Evolutionary conservation across 371 early-diverging fungal species (phyloP).

Genomic region (Nematocida ironsii): DNA sequence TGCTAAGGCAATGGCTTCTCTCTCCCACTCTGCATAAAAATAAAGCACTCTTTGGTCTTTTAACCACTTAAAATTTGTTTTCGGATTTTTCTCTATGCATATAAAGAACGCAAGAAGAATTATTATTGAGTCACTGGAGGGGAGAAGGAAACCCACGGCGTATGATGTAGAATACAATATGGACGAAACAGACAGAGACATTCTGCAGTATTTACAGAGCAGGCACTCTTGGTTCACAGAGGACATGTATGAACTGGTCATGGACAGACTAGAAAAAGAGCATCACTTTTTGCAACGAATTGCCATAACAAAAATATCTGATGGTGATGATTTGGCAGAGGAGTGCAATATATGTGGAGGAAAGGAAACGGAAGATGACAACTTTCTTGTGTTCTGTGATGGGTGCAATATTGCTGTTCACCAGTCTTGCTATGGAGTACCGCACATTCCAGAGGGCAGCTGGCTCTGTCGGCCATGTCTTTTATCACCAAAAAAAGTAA

Average conservation of each 20-base stretch:
- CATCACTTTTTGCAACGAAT: constrained; percentile 78
- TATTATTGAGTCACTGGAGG: constrained; percentile 11
- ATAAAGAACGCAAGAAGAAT: background rate
- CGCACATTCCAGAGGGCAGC: constrained; percentile 93
- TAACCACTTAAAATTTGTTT: background rate
- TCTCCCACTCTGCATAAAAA: background rate
- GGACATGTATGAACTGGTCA: constrained; percentile 77
- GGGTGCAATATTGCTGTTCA: constrained; percentile 96
- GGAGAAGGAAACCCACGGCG: background rate
- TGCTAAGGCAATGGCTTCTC: constrained; percentile 40
- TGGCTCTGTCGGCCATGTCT: constrained; percentile 95
- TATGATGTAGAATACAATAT: constrained; percentile 43
- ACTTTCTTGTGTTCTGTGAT: constrained; percentile 96
- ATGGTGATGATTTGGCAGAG: constrained; percentile 34
- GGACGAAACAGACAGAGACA: constrained; percentile 47
- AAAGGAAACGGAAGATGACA: constrained; percentile 66
- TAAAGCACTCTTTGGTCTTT: constrained; percentile 16
- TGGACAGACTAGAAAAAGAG: constrained; percentile 87
- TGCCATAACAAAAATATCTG: constrained; percentile 60
- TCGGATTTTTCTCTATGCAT: background rate
- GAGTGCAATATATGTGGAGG: constrained; percentile 82
- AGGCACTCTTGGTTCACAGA: constrained; percentile 40
- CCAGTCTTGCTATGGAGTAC: constrained; percentile 98
- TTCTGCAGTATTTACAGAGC: constrained; percentile 20
- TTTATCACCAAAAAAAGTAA: constrained; percentile 75